A percentile compares a stretch with the other conserved stretches of the same genome.
Conservation (phyloP, 768 basidiomycete species). For the Pulveroboletus ravenelii region DNA sequence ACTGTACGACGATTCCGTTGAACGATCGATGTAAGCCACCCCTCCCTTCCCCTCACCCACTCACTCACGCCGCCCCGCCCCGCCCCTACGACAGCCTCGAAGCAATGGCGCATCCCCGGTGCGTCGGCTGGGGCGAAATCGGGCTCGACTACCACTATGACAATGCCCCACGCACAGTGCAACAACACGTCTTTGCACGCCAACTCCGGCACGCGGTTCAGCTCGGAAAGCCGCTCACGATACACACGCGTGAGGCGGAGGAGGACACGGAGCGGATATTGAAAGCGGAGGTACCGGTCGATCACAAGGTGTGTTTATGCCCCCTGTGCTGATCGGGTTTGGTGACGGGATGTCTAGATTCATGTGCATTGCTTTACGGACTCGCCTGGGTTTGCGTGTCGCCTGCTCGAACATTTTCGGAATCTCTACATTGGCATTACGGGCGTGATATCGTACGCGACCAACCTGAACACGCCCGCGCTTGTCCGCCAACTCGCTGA, state of each 20-base stretch:
- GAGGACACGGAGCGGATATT: constrained; percentile 76
- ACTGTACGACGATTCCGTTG: constrained; percentile 61
- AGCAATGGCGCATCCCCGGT: constrained; percentile 75
- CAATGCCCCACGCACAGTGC: constrained; percentile 64
- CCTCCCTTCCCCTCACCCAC: background rate
- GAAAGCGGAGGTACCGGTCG: constrained; percentile 67
- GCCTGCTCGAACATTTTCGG: constrained; percentile 70
- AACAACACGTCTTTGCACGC: constrained; percentile 58
- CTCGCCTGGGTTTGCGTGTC: constrained; percentile 64
- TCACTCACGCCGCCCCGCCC: no score
- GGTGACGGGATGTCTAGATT: constrained; percentile 40
- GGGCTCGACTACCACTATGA: constrained; percentile 85
- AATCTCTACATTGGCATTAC: constrained; percentile 84
- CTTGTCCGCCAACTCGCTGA: constrained; percentile 54
- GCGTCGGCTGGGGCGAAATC: constrained; percentile 87
- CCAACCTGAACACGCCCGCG: constrained; percentile 65
- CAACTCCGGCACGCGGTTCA: constrained; percentile 67
- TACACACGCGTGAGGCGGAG: constrained; percentile 85
- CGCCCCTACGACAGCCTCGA: constrained; percentile 51
- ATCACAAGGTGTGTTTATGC: constrained; percentile 49
- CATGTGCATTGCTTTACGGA: constrained; percentile 91
- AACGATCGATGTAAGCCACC: constrained; percentile 56
- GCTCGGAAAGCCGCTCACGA: constrained; percentile 73
- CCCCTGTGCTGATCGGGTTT: no score
- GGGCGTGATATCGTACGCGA: constrained; percentile 78